Evolutionary conservation across 2,329 filamentous ascomycete species (phyloP), one percentile per base, ranked within the genome.

Genomic region (Lachnum nothofagi): DNA sequence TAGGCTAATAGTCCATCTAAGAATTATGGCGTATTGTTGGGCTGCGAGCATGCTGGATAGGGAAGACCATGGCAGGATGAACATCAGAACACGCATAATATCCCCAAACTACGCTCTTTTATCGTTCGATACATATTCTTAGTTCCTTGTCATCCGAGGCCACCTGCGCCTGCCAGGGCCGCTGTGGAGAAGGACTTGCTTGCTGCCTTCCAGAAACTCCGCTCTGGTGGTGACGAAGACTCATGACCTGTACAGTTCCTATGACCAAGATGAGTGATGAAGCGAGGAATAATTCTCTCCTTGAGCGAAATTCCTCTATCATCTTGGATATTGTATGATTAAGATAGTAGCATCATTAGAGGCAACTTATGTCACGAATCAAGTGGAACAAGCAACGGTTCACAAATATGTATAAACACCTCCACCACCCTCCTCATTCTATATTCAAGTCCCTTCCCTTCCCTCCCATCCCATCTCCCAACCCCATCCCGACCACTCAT

Each of bases 391-490:
- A 34, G 14, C 17, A n/a, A 37, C 19, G 34, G 41, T 43, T 33
- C 41, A 43, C 29, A 46, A 38, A 31, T 46, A 39, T 46, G 23
- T 46, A 40, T 46, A 46, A 31, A 22, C 35, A 46, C 35, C 34
- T 22, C 35, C 9, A 8, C 44, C 35, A 46, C 35, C 34, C 17
- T 31, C 9, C 4, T 35, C 17, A 23, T 46, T 46, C 44, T 46
- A 46, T 46, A 46, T 46, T 46, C 44, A 46, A 46, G 17, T 29
- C 24, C 34, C 24, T 8, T 17, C 24, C 35, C 35, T 22, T 16
- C n/a, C 25, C 35, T 31, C 7, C 37, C 37, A 9, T 20, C 19
- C 20, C 37, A n/a, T 40, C 17, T 24, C 41, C 16, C 16, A 12
- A 31, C 17, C 9, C 19, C 16, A n/a, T n/a, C n/a, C n/a, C n/a